Base-by-base conservation (phyloP, 1,139 yeast genomes). In the Pichia sp. region DNA sequence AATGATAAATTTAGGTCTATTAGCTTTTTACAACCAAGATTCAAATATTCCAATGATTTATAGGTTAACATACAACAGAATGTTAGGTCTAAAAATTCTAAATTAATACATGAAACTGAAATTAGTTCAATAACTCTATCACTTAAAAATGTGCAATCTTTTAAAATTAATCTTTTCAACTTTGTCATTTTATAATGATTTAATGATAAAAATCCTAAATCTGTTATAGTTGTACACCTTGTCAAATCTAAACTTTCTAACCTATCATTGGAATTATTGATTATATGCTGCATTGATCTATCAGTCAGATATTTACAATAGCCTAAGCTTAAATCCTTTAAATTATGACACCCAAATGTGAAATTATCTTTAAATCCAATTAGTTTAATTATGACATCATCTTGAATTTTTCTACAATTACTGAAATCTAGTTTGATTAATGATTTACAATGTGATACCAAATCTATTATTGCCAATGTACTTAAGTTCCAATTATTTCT, bases 381-480 rank as follows among this genome's bases (percentile, higher is more conserved):
- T 12, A 85, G 65, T 54, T 89, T 69, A 55, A 82, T 83, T 38
- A 84, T 66, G 1, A 84, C 88, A 55, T 77, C 80, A 61, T 85
- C 92, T 45, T 82, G 70, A 3, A 84, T 88, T 57, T 81, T 82
- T 34, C 89, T 69, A 59, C 92, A 85, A 62, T 85, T 84, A 6
- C 86, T 75, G 42, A 85, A 67, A 60, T 84, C 88, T 26, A 85
- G 69, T 50, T 76, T 81, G 51, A 74, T 77, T 40, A 85, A 65
- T 53, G 72, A 67, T 43, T 72, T 69, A 2, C 89, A 89, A 37
- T 82, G 79, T 2, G 77, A 81, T 1, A 87, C 75, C 44, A 85
- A 64, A 61, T 85, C 92, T 86, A 84, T 81, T 24, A 85, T 80
- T 5, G 90, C 85, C 86, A 82, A 79, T 3, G 88, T 86, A 53